Base-by-base conservation (phyloP, 1,139 yeast genomes). In the Zygoascus hellenicus region DNA sequence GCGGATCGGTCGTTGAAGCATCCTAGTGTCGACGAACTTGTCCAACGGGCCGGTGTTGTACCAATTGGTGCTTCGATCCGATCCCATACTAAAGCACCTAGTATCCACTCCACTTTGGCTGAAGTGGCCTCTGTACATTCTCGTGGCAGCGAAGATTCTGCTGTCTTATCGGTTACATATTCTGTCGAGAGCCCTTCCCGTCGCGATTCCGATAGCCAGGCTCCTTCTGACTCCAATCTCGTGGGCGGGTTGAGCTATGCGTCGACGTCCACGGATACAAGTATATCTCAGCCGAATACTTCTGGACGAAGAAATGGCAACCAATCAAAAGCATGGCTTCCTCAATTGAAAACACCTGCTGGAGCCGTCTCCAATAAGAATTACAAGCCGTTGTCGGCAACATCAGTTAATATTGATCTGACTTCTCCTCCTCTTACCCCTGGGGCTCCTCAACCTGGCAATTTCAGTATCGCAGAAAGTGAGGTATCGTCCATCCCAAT, bases 21-120 rank as follows among this genome's bases (percentile, higher is more conserved):
- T 16, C 45, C 45, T 32, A 42, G 45, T 26, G 45, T 42, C 19
- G 45, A 17, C 15, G 45, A 42, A 9, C 33, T 42, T 38, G 45
- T 42, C 19, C 15, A 35, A 22, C 19, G 33, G 22, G 33, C 45
- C 2, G 13, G 11, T 14, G 33, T 9, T 5, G 15, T 13, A 4
- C 3, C 45, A 5, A 13, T 13, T 17, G 33, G 9, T 3, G 19
- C 45, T 10, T 9, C 22, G 39, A 13, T 19, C 30, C 13, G 30
- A 7, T 19, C 39, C 14, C 29, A 36, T 6, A 19, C 13, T 33
- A 14, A 31, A 9, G 14, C 17, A 9, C 17, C 36, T 15, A 13
- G 13, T 14, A 17, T 36, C 14, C 13, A 13, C 2, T 22, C 39
- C 4, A 14, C 15, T 17, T 2, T 22, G 5, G 30, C 39, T 5